phyloP scores from a whole-genome alignment of 176 grass and related monocot genomes.

The Eremochloa ophiuroides region DNA sequence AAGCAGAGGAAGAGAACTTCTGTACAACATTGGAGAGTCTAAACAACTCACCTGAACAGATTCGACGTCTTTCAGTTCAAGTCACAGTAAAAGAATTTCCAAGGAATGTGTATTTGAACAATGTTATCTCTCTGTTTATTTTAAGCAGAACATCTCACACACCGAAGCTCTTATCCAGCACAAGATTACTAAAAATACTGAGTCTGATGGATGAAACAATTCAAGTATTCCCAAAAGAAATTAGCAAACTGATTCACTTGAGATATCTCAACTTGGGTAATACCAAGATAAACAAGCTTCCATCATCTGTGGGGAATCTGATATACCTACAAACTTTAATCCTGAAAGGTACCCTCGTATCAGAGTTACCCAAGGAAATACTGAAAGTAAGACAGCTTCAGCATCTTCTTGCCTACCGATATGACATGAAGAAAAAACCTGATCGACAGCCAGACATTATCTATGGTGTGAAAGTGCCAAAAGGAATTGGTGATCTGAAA shows the following conservation, averaged over 20 bases:
- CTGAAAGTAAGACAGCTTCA: neutral
- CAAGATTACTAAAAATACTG: neutral
- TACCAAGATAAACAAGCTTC: neutral
- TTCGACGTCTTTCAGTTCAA: neutral
- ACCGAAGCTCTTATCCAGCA: neutral
- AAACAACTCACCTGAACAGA: neutral
- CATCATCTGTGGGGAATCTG: neutral
- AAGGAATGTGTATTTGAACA: neutral
- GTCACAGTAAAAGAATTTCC: neutral
- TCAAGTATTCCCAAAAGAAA: conserved; percentile 10
- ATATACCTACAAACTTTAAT: conserved; percentile 2
- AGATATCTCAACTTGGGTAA: conserved; percentile 3
- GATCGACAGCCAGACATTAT: neutral
- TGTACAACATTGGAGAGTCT: neutral
- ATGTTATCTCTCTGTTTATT: neutral
- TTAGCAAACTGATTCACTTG: neutral
- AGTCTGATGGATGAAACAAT: neutral
- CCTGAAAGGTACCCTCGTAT: neutral
- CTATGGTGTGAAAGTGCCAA: conserved; percentile 2
- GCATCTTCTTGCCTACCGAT: neutral
- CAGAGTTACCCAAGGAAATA: neutral
- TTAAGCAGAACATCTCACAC: neutral
- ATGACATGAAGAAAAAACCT: neutral
- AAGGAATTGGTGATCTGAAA: neutral
- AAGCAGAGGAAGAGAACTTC: neutral